Percentiles rank a stretch among this genome's conserved stretches.
These are phyloP conservation scores for Schizopora paradoxa DNA, from an alignment of 1,284 basidiomycete species.

Conservation along the genomic window DNA sequence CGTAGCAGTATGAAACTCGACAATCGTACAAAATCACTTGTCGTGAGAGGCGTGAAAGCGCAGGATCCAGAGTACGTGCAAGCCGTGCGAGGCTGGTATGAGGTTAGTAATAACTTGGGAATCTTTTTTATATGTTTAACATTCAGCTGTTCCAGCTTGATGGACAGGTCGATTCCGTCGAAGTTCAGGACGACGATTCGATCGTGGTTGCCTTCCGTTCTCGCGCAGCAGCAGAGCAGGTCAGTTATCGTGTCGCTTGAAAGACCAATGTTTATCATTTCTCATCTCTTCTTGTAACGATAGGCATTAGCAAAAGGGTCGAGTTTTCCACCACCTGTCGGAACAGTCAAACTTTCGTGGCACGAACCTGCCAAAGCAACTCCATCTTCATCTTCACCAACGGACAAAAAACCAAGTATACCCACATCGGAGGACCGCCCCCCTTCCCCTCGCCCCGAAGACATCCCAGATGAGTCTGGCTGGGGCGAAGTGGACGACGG, in stretches of 20 bases:
- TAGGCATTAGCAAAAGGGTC: conserved; percentile 66
- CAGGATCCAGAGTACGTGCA: conserved; percentile 45
- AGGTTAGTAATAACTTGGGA: conserved; percentile 41
- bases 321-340: conserved; percentile 57
- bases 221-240: conserved; percentile 72
- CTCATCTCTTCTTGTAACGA: conserved; percentile 15
- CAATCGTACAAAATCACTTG: conserved; percentile 80
- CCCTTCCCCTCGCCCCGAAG: conserved; percentile 31
- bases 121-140: conserved; percentile 2
- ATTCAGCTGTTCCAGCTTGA: conserved; percentile 39
- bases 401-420: conserved; percentile 15
- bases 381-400: conserved; percentile 18
- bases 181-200: conserved; percentile 47
- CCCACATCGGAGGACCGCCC: conserved; percentile 19
- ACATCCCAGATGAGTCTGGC: conserved; percentile 42
- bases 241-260: conserved; percentile 26
- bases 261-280: neutral
- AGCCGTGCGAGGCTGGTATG: conserved; percentile 77
- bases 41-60: conserved; percentile 59
- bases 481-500: conserved; percentile 27
- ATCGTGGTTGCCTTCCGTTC: conserved; percentile 62
- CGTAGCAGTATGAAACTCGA: conserved; percentile 80
- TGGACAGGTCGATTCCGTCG: conserved; percentile 62
- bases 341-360: conserved; percentile 64
- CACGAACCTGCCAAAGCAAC: conserved; percentile 30